Percentiles rank a stretch among this genome's conserved stretches.
Conservation (phyloP, 768 basidiomycete genomes). For the Kwoniella newhampshirensis region DNA sequence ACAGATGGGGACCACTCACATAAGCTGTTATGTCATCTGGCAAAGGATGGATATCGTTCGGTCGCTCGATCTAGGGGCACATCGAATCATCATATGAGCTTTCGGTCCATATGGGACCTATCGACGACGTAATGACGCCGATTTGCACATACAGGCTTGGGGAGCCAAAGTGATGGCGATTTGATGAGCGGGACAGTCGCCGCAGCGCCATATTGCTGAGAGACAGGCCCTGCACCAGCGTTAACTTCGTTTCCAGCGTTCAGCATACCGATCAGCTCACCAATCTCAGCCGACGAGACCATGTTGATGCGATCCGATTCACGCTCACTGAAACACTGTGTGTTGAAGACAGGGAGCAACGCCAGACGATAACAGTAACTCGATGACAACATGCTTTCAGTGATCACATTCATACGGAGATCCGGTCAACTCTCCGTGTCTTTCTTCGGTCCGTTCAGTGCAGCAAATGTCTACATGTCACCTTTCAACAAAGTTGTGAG, state of each 20-base stretch:
- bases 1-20: slow-evolving; percentile 57
- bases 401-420: too few relatives aligned
- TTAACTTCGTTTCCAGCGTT: not conserved
- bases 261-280: not conserved
- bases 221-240: slow-evolving; percentile 36
- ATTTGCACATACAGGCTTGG: slow-evolving; percentile 64
- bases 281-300: not conserved
- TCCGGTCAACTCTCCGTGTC: too few relatives aligned
- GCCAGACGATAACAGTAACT: too few relatives aligned
- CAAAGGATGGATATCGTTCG: slow-evolving; percentile 89
- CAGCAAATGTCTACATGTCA: too few relatives aligned
- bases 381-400: too few relatives aligned
- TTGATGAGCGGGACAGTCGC: slow-evolving; percentile 81
- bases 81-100: not conserved
- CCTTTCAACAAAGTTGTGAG: too few relatives aligned
- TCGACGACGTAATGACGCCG: too few relatives aligned
- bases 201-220: slow-evolving; percentile 74
- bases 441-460: too few relatives aligned
- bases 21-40: slow-evolving; percentile 88
- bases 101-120: not conserved
- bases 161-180: slow-evolving; percentile 84
- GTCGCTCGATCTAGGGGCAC: slow-evolving; percentile 68
- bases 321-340: not conserved
- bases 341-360: too few relatives aligned
- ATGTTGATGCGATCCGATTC: not conserved